Conservation (phyloP, 2,329 filamentous ascomycete genomes). For the Zarea fungicola region DNA sequence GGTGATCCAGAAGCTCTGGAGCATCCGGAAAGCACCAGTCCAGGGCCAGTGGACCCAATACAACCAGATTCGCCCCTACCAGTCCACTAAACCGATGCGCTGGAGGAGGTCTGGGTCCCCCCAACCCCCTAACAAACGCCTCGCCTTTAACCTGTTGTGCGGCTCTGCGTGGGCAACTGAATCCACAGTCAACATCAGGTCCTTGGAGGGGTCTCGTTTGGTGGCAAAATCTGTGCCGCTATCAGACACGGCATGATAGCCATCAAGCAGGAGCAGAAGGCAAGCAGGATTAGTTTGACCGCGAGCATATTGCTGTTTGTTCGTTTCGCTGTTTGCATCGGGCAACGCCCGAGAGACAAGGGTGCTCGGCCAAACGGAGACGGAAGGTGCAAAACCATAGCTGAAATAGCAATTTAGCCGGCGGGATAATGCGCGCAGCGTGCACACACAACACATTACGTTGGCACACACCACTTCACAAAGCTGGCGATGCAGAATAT, state of each 20-base stretch:
- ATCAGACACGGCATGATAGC: neutral
- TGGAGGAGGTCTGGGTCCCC: conserved; percentile 7
- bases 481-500: neutral
- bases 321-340: neutral
- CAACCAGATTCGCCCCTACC: conserved; percentile 4
- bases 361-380: neutral
- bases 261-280: neutral
- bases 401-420: conserved; percentile 9
- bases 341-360: neutral
- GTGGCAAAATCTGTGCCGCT: neutral
- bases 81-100: conserved; percentile 9
- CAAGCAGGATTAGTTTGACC: neutral
- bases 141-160: conserved; percentile 9
- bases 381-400: conserved; percentile 4
- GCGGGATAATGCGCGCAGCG: neutral
- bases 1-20: conserved; percentile 7
- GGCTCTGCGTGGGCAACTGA: conserved; percentile 10
- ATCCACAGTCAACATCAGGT: conserved; percentile 14
- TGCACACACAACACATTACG: neutral
- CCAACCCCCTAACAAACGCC: neutral
- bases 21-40: neutral
- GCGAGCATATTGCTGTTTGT: neutral
- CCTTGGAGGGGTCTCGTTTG: conserved; percentile 1
- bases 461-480: neutral
- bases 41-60: conserved; percentile 1